These are phyloP conservation scores for Chlorella sorokiniana DNA, from an alignment of 139 green algal species.

Conservation along the genomic window DNA sequence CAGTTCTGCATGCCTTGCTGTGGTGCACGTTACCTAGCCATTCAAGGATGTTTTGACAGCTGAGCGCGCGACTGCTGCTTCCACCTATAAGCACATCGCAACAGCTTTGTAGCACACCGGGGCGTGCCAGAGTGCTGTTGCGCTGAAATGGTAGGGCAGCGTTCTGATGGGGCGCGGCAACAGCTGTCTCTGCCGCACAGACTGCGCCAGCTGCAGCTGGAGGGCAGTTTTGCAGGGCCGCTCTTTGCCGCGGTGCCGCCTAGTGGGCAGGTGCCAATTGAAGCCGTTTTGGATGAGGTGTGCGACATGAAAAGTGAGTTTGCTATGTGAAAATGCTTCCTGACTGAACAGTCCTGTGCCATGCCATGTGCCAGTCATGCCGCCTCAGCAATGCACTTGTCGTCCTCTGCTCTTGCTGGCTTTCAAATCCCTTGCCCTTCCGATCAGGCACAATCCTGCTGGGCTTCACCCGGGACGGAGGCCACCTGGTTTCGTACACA, in stretches of 20 bases:
- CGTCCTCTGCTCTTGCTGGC: neutral
- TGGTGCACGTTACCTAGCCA: too few species aligned
- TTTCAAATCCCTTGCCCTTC: too few species aligned
- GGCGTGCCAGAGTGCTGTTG: too few species aligned
- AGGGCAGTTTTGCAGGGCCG: neutral
- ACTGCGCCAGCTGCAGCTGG: slow-evolving; percentile 1
- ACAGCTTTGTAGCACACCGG: neutral
- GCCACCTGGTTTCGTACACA: slow-evolving; percentile 32
- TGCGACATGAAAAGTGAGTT: slow-evolving; percentile 31
- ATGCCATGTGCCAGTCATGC: too few species aligned
- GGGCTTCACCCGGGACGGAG: slow-evolving; percentile 23
- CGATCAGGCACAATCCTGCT: slow-evolving; percentile 23
- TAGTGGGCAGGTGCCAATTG: neutral
- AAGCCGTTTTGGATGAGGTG: slow-evolving; percentile 3
- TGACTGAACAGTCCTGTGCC: too few species aligned
- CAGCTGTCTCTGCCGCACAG: neutral
- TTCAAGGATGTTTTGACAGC: too few species aligned
- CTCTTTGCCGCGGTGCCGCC: slow-evolving; percentile 17
- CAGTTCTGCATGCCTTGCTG: too few species aligned
- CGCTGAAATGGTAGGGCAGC: too few species aligned
- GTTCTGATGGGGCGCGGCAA: too few species aligned
- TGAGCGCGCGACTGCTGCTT: neutral
- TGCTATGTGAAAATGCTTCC: too few species aligned
- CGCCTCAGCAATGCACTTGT: too few species aligned
- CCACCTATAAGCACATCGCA: neutral